Base-by-base conservation (phyloP, 495 filamentous ascomycete species). In the Penicillium simplicissimum region DNA sequence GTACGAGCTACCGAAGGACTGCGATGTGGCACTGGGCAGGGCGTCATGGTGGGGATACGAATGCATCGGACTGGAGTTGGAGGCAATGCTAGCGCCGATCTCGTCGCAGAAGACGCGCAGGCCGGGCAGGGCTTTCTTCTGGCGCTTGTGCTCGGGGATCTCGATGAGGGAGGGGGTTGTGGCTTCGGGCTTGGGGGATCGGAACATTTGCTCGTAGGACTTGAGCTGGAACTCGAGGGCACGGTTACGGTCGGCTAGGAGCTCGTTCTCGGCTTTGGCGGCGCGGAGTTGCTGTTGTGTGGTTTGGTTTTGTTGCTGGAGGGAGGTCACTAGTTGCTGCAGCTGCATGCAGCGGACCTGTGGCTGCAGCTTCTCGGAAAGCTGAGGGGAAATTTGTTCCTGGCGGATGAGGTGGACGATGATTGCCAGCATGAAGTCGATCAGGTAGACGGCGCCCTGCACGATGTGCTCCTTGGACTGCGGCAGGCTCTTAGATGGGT, bases 381-480 rank as follows among this genome's bases (percentile, higher is more conserved):
- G 67, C 38, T 81, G 73, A 10, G 76, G 76, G 51, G 74, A 67
- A 47, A 77, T 70, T 56, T 79, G 75, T 58, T 76, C 76, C 60
- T 73, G 70, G 49, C 72, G 69, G 55, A 79, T 71, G n/a, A 79
- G 62, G 52, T 74, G 67, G 15, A 76, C 63, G 37, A 81, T 79
- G 43, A 81, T 74, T 34, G 71, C 54, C 34, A 74, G 67, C 73
- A 79, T 74, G 62, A 79, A 79, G 57, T 81, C 78, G 38, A 81
- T 73, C 2, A 79, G 66, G 57, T 71, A 75, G 53, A 81, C 73
- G 10, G 78, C 76, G 9, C 71, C 78, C 64, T 81, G 76, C 4
- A 79, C 74, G 21, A 81, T 81, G 59, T 81, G 78, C 55, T 81
- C 78, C 68, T 81, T 81, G 31, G 78, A 81, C 37, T 79, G 73